Evolutionary conservation across 1,139 yeast genomes (phyloP).

Genomic region (Blastobotrys illinoisensis): DNA sequence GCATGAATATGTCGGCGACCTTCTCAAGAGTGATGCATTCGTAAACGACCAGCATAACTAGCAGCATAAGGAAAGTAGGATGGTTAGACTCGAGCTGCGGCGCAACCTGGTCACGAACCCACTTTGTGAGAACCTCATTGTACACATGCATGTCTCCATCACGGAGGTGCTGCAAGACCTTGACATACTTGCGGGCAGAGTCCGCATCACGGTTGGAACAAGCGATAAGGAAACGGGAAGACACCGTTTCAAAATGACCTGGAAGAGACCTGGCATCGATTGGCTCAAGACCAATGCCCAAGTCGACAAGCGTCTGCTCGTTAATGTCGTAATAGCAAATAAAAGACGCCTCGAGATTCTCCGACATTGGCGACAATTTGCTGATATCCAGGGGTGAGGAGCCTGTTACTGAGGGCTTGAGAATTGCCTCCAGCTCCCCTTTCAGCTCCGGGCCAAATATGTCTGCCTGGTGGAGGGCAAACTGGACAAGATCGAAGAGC

Average conservation of each 20-base stretch:
- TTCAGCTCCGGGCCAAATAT: conserved; percentile 14
- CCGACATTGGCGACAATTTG: conserved; percentile 29
- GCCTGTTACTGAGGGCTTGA: conserved; percentile 11
- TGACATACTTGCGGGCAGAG: conserved; percentile 16
- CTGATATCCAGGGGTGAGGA: conserved; percentile 25
- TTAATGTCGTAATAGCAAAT: conserved; percentile 4
- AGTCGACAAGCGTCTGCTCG: conserved; percentile 1
- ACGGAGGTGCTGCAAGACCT: conserved; percentile 20
- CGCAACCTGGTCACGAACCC: conserved; percentile 26
- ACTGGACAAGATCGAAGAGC: conserved; percentile 24
- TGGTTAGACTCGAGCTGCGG: conserved; percentile 21
- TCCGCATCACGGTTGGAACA: conserved; percentile 12
- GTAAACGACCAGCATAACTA: conserved; percentile 34
- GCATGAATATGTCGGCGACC: conserved; percentile 32
- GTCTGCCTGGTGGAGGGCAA: conserved; percentile 17
- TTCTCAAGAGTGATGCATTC: conserved; percentile 34
- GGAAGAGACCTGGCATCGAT: conserved; percentile 18
- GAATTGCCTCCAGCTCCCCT: conserved; percentile 22
- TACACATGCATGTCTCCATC: conserved; percentile 21
- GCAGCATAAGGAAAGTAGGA: conserved; percentile 25
- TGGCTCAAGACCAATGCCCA: conserved; percentile 14
- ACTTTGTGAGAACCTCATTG: conserved; percentile 20
- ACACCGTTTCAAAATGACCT: conserved; percentile 15
- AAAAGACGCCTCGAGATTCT: conserved; percentile 7
- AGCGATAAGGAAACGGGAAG: conserved; percentile 18